Conservation (phyloP, 148 eudicot species). For the Mesembryanthemum crystallinum region DNA sequence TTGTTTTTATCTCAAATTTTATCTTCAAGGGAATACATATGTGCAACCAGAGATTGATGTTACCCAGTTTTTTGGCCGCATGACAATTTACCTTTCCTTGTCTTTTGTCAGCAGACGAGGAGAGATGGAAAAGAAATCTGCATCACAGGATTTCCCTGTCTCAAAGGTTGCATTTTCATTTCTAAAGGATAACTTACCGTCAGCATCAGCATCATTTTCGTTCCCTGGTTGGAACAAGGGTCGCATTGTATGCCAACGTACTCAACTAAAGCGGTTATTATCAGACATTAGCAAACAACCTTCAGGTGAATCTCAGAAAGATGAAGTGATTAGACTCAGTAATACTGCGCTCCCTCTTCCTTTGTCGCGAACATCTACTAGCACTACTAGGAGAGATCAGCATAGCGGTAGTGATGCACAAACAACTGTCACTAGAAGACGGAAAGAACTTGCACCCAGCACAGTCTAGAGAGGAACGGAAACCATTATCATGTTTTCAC, state of each 20-base stretch:
- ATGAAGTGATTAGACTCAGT: constrained; percentile 33
- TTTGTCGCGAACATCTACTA: constrained; percentile 32
- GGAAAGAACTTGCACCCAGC: constrained; percentile 50
- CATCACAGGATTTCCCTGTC: constrained; percentile 66
- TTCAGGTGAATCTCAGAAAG: constrained; percentile 35
- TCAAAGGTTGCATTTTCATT: constrained; percentile 68
- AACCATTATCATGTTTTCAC: background rate
- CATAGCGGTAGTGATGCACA: constrained; percentile 19
- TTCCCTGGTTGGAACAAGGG: constrained; percentile 92
- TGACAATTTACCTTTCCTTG: constrained; percentile 7
- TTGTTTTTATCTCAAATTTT: no score
- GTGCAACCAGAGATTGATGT: background rate
- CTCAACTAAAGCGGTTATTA: constrained; percentile 64
- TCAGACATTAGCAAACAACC: constrained; percentile 32
- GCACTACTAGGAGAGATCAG: constrained; percentile 35
- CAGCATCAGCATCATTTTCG: constrained; percentile 61
- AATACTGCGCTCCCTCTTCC: constrained; percentile 50
- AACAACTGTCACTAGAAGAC: constrained; percentile 33
- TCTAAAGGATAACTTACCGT: constrained; percentile 50
- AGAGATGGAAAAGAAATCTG: constrained; percentile 74
- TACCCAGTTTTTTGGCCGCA: background rate
- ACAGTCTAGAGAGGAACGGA: constrained; percentile 33
- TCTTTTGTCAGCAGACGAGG: constrained; percentile 63
- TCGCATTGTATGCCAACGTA: constrained; percentile 68
- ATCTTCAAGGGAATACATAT: no score